Base-by-base conservation (phyloP, 2,329 filamentous ascomycete species). In the Colletotrichum salicis region DNA sequence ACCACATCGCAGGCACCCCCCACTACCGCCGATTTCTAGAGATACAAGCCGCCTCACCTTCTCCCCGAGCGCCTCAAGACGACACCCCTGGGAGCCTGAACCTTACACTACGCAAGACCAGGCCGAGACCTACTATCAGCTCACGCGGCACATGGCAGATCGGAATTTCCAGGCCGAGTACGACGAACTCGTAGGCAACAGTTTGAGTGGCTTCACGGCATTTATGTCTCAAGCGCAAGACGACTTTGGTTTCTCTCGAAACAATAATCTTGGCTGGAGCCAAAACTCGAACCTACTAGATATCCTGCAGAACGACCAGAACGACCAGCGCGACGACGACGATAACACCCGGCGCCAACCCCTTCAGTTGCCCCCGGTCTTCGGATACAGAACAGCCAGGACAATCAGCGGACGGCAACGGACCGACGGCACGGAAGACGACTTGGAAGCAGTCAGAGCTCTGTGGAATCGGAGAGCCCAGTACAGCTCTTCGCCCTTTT, bases 1-100 rank as follows among this genome's bases (percentile, higher is more conserved):
- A 27, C 77, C 80, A 29, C 73, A 75, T 31, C 76, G 78, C 31
- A 74, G 78, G 68, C 74, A 82, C 5, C 79, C 81, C 13, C 77
- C 80, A 31, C 75, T 82, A 27, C 79, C 80, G 24, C 48, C 60
- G 29, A 52, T 70, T 22, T 52, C 64, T 37, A 22, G 63, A 31
- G 52, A 57, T 59, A 67, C 62, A 8, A 48, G 41, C 8, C 45
- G 57, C 41, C 24, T 57, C 33, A 52, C 45, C 63, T 35, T 69
- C 63, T 54, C 64, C 58, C 24, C 60, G 24, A 41, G 19, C 41
- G n/a, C 41, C 41, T 41, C 63, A 61, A 55, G 59, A n/a, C 68
- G 68, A 54, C 63, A 37, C 19, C 69, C 60, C 10, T 68, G 69
- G 69, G 68, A 67, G 62, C 61, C 60, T 22, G 62, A 68, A 24